phyloP scores from a whole-genome alignment of 1,139 yeast genomes.

The Suhomyces bolitotheri region DNA sequence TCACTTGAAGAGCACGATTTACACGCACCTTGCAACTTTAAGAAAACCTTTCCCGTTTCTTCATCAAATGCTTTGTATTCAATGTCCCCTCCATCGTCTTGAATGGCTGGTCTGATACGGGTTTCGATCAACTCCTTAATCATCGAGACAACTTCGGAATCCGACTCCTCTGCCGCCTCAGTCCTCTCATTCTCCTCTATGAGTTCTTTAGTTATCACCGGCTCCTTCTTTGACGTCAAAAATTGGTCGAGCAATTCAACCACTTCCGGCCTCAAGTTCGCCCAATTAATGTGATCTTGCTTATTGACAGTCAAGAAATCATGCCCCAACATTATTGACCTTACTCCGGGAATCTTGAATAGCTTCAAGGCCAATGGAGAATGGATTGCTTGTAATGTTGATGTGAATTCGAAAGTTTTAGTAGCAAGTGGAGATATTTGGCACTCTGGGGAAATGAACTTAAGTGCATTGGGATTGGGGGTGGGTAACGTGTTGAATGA shows the following conservation, averaged over 20 bases:
- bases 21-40: constrained; percentile 82
- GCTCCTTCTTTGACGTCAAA: constrained; percentile 39
- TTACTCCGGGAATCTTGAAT: constrained; percentile 83
- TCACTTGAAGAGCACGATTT: constrained; percentile 75
- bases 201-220: constrained; percentile 54
- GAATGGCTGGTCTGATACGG: constrained; percentile 63
- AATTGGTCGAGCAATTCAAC: constrained; percentile 42
- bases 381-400: constrained; percentile 67
- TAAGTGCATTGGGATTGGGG: constrained; percentile 90
- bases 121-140: constrained; percentile 62
- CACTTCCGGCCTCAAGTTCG: constrained; percentile 47
- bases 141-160: constrained; percentile 55
- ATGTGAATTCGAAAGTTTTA: constrained; percentile 62
- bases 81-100: constrained; percentile 83
- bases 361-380: constrained; percentile 83
- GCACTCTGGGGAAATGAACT: constrained; percentile 57
- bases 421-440: constrained; percentile 64
- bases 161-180: constrained; percentile 41
- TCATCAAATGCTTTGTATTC: constrained; percentile 72
- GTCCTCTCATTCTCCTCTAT: constrained; percentile 40
- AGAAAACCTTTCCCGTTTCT: constrained; percentile 66
- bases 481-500: constrained; percentile 56
- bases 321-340: constrained; percentile 83
- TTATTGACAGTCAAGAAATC: constrained; percentile 50
- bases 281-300: constrained; percentile 50